phyloP scores from a whole-genome alignment of 768 basidiomycete genomes.

The Collybiopsis luxurians region DNA sequence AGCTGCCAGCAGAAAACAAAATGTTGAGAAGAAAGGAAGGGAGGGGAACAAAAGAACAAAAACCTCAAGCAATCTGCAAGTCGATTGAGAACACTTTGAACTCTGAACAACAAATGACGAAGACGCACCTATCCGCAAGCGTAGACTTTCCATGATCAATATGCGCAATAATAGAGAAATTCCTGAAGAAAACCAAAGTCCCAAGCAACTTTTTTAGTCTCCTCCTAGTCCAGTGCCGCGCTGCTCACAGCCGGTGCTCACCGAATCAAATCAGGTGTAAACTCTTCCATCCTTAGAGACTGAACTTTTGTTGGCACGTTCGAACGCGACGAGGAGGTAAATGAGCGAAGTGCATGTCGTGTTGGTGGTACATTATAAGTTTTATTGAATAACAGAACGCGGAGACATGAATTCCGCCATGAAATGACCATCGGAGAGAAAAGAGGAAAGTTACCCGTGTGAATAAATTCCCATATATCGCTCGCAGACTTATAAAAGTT shows the following conservation, averaged over 20 bases:
- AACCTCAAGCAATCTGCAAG: conserved; percentile 70
- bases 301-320: conserved; percentile 26
- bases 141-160: conserved; percentile 98
- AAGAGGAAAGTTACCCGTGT: background rate
- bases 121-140: conserved; percentile 74
- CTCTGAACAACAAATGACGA: background rate
- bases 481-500: no score
- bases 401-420: conserved; percentile 30
- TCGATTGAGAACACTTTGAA: background rate
- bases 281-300: conserved; percentile 55
- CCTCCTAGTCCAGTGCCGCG: no score
- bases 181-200: conserved; percentile 36
- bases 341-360: no score
- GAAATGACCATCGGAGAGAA: conserved; percentile 20
- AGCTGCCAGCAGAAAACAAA: conserved; percentile 49
- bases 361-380: no score
- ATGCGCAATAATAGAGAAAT: conserved; percentile 96
- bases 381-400: conserved; percentile 16
- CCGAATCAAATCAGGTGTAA: conserved; percentile 69
- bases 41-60: no score
- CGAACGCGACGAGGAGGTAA: conserved; percentile 27
- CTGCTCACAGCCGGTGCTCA: no score
- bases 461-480: no score
- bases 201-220: background rate
- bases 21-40: conserved; percentile 1